phyloP scores from a whole-genome alignment of 2,329 filamentous ascomycete genomes.

The Monosporascus sp. region DNA sequence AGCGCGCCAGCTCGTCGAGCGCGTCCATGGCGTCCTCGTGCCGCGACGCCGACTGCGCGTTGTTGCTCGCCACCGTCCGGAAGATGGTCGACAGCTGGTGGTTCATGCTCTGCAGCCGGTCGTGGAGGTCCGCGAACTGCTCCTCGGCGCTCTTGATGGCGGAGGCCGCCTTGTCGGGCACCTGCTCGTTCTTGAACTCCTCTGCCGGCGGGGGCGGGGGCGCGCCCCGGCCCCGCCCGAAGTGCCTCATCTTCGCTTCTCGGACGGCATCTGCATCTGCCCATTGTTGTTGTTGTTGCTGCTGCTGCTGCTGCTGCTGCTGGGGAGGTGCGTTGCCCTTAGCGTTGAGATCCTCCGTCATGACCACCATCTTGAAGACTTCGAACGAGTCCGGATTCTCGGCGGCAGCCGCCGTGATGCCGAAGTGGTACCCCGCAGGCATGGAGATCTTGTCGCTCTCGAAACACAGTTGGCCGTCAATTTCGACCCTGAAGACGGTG shows the following conservation, averaged over 20 bases:
- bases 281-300: constrained; percentile 29
- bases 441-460: constrained; percentile 73
- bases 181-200: constrained; percentile 26
- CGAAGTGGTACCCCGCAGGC: constrained; percentile 77
- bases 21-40: constrained; percentile 49
- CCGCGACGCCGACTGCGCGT: constrained; percentile 48
- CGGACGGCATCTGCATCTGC: constrained; percentile 4
- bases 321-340: constrained; percentile 26
- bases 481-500: constrained; percentile 65
- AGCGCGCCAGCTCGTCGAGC: constrained; percentile 39
- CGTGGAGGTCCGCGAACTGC: constrained; percentile 82
- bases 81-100: constrained; percentile 63
- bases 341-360: constrained; percentile 44
- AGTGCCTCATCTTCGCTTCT: constrained; percentile 3
- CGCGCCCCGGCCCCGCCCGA: background rate
- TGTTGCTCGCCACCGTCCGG: constrained; percentile 47
- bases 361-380: constrained; percentile 77
- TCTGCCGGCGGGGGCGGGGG: constrained; percentile 1
- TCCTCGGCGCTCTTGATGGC: constrained; percentile 43
- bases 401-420: constrained; percentile 80
- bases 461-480: constrained; percentile 81
- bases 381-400: constrained; percentile 95
- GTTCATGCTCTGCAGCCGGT: constrained; percentile 69
- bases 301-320: constrained; percentile 27
- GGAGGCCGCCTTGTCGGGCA: constrained; percentile 45